Percentiles rank a stretch among this genome's conserved stretches.
Conservation (phyloP, 2,329 filamentous ascomycete species). For the Fragosphaeria purpurea region DNA sequence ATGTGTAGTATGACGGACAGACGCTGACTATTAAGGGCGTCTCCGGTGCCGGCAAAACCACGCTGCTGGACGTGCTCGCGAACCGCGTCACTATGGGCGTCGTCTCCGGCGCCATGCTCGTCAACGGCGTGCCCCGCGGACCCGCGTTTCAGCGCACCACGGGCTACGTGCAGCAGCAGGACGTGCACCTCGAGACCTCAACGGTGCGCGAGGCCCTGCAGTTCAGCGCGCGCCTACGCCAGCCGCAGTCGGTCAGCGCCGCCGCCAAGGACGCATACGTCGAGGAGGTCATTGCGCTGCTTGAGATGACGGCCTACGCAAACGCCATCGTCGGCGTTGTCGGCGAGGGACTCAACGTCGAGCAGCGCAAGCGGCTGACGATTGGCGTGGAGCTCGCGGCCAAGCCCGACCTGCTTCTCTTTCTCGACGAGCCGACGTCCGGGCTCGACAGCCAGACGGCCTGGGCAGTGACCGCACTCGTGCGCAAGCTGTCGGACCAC, state of each 20-base stretch:
- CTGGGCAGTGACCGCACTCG: constrained; percentile 52
- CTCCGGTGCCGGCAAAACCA: constrained; percentile 89
- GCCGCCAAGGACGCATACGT: constrained; percentile 80
- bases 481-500: constrained; percentile 46
- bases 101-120: constrained; percentile 71
- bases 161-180: constrained; percentile 86
- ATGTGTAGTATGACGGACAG: too few relatives aligned
- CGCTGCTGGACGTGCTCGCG: constrained; percentile 75
- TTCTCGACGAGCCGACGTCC: constrained; percentile 51
- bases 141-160: constrained; percentile 84
- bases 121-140: constrained; percentile 57
- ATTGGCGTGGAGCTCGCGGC: constrained; percentile 90
- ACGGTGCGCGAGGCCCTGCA: constrained; percentile 82
- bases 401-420: constrained; percentile 59
- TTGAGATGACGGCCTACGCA: constrained; percentile 84
- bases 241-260: constrained; percentile 62
- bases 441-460: constrained; percentile 55
- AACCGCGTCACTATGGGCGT: constrained; percentile 83
- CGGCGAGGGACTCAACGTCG: constrained; percentile 71
- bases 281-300: constrained; percentile 78
- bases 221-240: constrained; percentile 78
- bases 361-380: constrained; percentile 67
- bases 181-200: constrained; percentile 73
- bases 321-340: constrained; percentile 86
- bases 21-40: constrained; percentile 43